Evolutionary conservation across 257 asterid species (phyloP), one percentile per base, ranked within the genome.

Genomic region (Fraxinus excelsior): DNA sequence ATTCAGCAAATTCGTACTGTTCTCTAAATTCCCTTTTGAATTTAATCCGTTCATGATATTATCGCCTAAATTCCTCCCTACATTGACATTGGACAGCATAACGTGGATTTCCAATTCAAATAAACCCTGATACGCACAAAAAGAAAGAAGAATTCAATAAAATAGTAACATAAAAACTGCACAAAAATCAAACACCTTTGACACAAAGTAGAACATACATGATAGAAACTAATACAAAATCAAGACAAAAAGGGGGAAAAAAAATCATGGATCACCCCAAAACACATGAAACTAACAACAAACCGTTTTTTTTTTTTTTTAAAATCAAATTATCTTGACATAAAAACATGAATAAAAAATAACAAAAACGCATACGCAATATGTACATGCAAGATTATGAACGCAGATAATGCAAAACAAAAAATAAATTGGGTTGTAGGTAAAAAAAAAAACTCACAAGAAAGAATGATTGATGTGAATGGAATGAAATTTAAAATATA

Each of bases 11-110:
- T 80, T 81, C 26, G 77, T 75, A 72, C 72, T 86, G 53, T 77
- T 82, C 71, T 80, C 85, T 49, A 82, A 74, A 82, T 86, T 86
- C 67, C 85, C 92, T 65, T 77, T 89, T 5, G 87, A 84, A 79
- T 79, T 80, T 2, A 91, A 86, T 77, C 90, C 90, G 78, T 86
- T 82, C 87, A 32, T 87, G 67, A 80, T 67, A 65, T 40, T 71
- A 62, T 11, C 23, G 44, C 60, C 72, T 29, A 73, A 32, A 73
- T 68, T 28, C 65, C 65, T 72, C 82, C 80, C 76, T 65, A 70
- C 66, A 77, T 70, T 81, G 82, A 81, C 80, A 72, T 80, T 74
- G 64, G 86, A 46, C 28, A 40, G 66, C 70, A 76, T 34, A 34
- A 19, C 71, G 66, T 2, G 32, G 13, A 73, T 71, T 71, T 76